A percentile compares a stretch with the other conserved stretches of the same genome.
Evolutionary conservation across 768 basidiomycete species (phyloP).

Genomic region (Rhizopogon vinicolor): DNA sequence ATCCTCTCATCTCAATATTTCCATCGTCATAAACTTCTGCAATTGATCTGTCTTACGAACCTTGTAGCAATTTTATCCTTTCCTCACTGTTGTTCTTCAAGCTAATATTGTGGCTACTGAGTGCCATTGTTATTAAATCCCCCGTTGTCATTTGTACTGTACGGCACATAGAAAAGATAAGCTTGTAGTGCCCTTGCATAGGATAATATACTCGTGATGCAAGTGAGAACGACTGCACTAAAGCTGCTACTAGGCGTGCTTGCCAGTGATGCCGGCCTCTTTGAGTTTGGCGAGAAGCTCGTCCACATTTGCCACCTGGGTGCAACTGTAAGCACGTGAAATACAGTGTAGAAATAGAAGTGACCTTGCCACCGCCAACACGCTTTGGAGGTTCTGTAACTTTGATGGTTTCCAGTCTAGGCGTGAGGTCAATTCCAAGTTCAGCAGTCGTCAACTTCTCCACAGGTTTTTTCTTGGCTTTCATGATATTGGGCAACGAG

Average conservation of each 20-base stretch:
- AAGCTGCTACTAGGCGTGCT: conserved; percentile 11
- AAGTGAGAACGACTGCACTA: background rate
- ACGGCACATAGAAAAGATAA: background rate
- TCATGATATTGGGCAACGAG: conserved; percentile 96
- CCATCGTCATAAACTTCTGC: background rate
- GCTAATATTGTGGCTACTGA: background rate
- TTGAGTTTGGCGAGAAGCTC: conserved; percentile 87
- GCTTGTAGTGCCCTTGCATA: background rate
- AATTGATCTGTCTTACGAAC: conserved; percentile 11
- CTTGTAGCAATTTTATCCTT: conserved; percentile 3
- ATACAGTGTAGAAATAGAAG: background rate
- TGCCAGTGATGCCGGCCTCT: conserved; percentile 62
- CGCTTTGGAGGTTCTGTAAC: conserved; percentile 89
- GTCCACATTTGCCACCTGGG: conserved; percentile 76
- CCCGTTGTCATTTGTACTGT: background rate
- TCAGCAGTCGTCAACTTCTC: conserved; percentile 78
- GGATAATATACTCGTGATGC: background rate
- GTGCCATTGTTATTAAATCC: background rate
- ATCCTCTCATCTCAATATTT: background rate
- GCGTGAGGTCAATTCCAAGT: conserved; percentile 79
- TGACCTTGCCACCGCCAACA: conserved; percentile 85
- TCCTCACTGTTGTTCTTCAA: conserved; percentile 8
- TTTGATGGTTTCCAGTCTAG: conserved; percentile 80
- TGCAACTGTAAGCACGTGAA: conserved; percentile 6
- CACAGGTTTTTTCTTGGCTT: conserved; percentile 98